Evolutionary conservation across 495 filamentous ascomycete species (phyloP).

Genomic region (Xylaria venustula): DNA sequence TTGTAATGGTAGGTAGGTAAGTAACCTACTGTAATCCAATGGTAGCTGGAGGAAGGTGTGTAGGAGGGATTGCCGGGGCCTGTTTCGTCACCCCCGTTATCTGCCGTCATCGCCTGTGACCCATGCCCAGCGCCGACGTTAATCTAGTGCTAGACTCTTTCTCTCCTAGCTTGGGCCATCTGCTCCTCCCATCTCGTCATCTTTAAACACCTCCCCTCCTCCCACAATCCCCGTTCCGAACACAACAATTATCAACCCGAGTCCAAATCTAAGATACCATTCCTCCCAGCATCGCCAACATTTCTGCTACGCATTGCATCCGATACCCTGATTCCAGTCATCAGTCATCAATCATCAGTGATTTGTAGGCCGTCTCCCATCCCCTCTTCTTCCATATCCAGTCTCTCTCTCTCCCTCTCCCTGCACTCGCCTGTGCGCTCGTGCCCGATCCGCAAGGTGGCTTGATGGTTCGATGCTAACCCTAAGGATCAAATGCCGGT

Average conservation of each 20-base stretch:
- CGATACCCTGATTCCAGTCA: background rate
- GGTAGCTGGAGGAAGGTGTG: no score
- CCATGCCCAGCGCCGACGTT: background rate
- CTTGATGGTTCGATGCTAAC: conserved; percentile 27
- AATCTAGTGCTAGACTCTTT: background rate
- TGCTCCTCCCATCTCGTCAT: conserved; percentile 17
- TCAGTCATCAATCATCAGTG: no score
- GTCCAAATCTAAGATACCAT: conserved; percentile 13
- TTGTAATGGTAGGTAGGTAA: no score
- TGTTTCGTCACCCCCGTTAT: no score
- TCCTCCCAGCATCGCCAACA: conserved; percentile 5
- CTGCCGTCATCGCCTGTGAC: conserved; percentile 9
- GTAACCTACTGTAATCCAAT: no score
- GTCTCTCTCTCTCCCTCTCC: no score
- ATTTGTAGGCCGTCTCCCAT: background rate
- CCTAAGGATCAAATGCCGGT: conserved; percentile 22
- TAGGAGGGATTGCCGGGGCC: no score
- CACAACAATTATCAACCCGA: conserved; percentile 14
- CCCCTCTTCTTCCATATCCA: no score
- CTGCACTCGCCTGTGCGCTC: background rate
- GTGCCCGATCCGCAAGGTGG: conserved; percentile 21
- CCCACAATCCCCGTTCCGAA: conserved; percentile 15
- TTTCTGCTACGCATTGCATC: conserved; percentile 1
- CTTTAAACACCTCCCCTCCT: conserved; percentile 16
- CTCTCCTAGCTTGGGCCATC: conserved; percentile 4